Base-by-base conservation (phyloP, 2,329 filamentous ascomycete genomes). In the Lecanicillium sp. region DNA sequence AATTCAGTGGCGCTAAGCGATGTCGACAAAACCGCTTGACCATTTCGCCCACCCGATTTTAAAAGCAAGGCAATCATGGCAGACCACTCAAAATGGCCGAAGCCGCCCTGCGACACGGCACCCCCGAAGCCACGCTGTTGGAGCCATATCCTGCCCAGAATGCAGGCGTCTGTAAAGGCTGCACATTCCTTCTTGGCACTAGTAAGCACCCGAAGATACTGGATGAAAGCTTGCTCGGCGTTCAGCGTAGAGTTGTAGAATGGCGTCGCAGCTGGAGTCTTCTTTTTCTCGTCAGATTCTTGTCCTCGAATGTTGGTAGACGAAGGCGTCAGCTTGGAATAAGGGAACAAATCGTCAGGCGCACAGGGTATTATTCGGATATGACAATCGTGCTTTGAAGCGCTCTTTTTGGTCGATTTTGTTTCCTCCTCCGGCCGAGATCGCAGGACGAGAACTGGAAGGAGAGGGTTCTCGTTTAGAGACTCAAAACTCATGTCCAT, bases 31-130 rank as follows among this genome's bases (percentile, higher is more conserved):
- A 85, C 64, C 2, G 83, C 73, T 46, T 79, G 75, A 2, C 84
- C 83, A 43, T 80, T 81, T 6, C 77, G 73, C 6, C 80, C 83
- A 18, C 85, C 85, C n/a, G 76, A 78, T 57, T 87, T 80, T 30
- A 96, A 68, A 3, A 96, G 66, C 12, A 95, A 67, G 22, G 89
- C 85, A 55, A 89, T 75, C 35, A 92, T 65, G n/a, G 78, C 65
- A 1, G 84, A 74, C 86, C 87, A 96, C 57, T 98, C 92, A 47
- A 95, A 94, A 48, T 86, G 79, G 3, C 92, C 92, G 56, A 98
- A 95, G 0, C 92, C 92, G 32, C 92, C 90, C 31, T 71, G 66
- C 3, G 76, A 70, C n/a, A 88, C 60, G 16, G 72, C 66, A 32
- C 84, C 75, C 13, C 73, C 73, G 48, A 95, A 85, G 0, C 88